Base-by-base conservation (phyloP, 2,329 filamentous ascomycete species). In the Pseudogymnoascus sp. region DNA sequence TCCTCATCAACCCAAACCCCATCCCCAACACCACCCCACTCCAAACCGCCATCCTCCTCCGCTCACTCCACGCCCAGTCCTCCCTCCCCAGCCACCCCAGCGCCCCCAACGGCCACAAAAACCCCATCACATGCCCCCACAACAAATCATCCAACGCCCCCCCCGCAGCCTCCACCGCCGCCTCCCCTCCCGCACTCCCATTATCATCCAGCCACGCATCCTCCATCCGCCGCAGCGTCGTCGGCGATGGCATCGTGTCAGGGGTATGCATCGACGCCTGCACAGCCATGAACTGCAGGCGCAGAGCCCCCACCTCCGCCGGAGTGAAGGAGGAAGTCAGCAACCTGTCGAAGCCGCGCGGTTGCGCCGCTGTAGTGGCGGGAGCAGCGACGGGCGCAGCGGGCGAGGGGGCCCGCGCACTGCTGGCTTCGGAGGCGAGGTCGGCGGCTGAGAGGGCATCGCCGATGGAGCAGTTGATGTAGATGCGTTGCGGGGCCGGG, bases 381-480 rank as follows among this genome's bases (percentile, higher is more conserved):
- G 60, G 9, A 61, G 67, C 7, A 11, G 65, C 23, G 23, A 67
- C 60, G 11, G 64, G 13, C 33, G 31, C 13, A 40, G 64, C 31
- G 47, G 60, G 23, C 13, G 64, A 23, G 28, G 66, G 67, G 17
- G 47, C 66, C 21, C 67, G 61, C 26, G 71, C 71, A 50, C 70
- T 71, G 15, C 80, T 75, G 10, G 76, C 76, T 78, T 96, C 93
- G 13, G 80, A 81, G 1, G 81, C 82, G 21, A 97, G 83, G 64
- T 96, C 91, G 0, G 79, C 72, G 11, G 83, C 73, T 0, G 88
- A 83, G 11, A 97, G 82, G 26, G 83, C 79, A 74, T 90, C 87
- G 63, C 92, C 92, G 64, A 97, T 90, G 67, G 91, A 93, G 81
- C 93, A 97, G 78, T 96, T 96, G 66, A 97, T 88, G 75, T 96